Conservation (phyloP, 768 basidiomycete species). For the Paxillus involutus region DNA sequence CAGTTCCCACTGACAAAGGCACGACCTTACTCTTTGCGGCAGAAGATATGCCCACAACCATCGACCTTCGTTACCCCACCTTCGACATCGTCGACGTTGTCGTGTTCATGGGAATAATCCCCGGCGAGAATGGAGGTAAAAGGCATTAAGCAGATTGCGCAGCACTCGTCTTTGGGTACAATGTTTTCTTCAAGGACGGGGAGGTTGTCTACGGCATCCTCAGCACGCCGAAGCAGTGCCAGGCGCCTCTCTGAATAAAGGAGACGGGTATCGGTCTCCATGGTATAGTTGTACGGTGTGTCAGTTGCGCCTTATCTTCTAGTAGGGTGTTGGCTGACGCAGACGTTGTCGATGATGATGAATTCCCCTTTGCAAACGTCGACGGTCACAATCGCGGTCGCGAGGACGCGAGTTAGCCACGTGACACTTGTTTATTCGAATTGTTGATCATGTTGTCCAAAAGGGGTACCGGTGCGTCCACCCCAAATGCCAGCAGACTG, state of each 20-base stretch:
- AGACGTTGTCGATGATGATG: neutral
- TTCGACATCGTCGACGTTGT: slow-evolving; percentile 7
- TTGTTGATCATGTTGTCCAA: neutral
- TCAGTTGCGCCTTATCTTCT: neutral
- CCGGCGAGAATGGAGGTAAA: slow-evolving; percentile 45
- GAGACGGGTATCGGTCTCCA: slow-evolving; percentile 12
- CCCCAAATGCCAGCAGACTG: no score
- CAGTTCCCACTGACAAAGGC: neutral
- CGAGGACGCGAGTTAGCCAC: slow-evolving; percentile 4
- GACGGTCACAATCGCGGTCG: slow-evolving; percentile 1
- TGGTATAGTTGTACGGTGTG: neutral
- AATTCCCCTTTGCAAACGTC: slow-evolving; percentile 3
- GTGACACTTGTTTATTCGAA: neutral
- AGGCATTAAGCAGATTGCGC: slow-evolving; percentile 63
- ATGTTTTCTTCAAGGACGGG: slow-evolving; percentile 41
- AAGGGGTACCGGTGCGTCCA: neutral
- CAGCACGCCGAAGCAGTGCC: slow-evolving; percentile 28
- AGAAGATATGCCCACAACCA: slow-evolving; percentile 68
- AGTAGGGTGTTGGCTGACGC: neutral
- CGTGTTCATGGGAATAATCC: slow-evolving; percentile 14
- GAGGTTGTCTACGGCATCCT: slow-evolving; percentile 40
- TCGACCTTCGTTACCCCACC: slow-evolving; percentile 54
- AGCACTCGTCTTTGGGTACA: slow-evolving; percentile 51
- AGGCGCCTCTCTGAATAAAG: slow-evolving; percentile 14
- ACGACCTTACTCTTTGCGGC: slow-evolving; percentile 55